These are phyloP conservation scores for Backusella morwellensis DNA, from an alignment of 192 early-diverging fungal genomes.

Conservation along the genomic window DNA sequence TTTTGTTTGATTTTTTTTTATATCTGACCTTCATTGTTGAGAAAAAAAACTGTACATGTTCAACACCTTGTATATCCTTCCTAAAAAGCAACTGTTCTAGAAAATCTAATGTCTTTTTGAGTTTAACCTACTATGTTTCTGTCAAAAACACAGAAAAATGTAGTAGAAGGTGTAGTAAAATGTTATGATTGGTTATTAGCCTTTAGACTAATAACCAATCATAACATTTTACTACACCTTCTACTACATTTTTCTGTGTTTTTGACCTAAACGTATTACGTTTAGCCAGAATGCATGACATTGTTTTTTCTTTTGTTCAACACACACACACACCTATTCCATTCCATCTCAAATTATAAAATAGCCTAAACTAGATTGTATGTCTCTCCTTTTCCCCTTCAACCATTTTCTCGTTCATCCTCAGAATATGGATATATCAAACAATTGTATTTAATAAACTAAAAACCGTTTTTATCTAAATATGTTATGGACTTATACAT, in stretches of 20 bases:
- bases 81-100: not conserved
- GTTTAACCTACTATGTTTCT: not conserved
- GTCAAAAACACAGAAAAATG: not conserved
- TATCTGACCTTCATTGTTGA: not conserved
- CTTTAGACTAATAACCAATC: not conserved
- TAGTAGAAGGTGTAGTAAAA: not conserved
- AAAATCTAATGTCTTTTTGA: constrained; percentile 2
- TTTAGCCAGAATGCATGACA: not conserved
- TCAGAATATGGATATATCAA: not conserved
- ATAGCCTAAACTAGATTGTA: not conserved
- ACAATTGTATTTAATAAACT: not conserved
- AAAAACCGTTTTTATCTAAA: not conserved
- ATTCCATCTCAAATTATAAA: not conserved
- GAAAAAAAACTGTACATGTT: not conserved
- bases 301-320: not conserved
- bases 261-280: not conserved
- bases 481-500: not conserved
- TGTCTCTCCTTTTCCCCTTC: not conserved
- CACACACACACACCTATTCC: not conserved
- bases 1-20: not conserved
- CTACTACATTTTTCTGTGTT: not conserved
- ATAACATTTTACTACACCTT: not conserved
- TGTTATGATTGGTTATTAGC: not conserved
- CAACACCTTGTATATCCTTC: not conserved
- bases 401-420: not conserved